Percentiles rank a stretch among this genome's conserved stretches.
Conservation (phyloP, 345 rosid species). For the Salix dunnii region DNA sequence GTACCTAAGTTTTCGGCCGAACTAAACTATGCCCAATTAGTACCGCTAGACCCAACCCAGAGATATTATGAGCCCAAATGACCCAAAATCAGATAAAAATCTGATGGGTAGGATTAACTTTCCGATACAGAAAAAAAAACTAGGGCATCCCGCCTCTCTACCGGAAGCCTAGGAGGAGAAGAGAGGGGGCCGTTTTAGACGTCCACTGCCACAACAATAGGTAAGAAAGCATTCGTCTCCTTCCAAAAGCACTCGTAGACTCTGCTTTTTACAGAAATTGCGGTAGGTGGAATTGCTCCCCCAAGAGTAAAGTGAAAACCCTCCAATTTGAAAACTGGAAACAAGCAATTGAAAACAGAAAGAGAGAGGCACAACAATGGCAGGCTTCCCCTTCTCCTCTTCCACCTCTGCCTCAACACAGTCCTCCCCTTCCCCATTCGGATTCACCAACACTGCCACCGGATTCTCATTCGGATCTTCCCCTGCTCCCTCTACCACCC, state of each 20-base stretch:
- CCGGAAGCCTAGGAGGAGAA: neutral
- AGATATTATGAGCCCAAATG: neutral
- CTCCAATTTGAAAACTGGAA: neutral
- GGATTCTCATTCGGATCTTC: slow-evolving; percentile 25
- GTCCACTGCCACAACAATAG: no score
- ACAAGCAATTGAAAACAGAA: neutral
- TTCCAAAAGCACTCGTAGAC: neutral
- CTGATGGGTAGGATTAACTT: neutral
- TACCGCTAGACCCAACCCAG: neutral
- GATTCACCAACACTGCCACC: slow-evolving; percentile 32
- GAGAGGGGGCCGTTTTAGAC: neutral
- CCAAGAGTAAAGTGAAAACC: neutral
- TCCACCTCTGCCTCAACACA: slow-evolving; percentile 1
- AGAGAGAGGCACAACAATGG: slow-evolving; percentile 17
- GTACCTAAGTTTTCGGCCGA: no score
- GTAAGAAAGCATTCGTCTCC: neutral
- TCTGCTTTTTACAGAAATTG: neutral
- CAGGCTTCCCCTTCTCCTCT: slow-evolving; percentile 31
- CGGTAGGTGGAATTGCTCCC: no score
- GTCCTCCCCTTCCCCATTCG: slow-evolving; percentile 28
- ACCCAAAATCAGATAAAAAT: neutral
- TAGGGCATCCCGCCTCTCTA: neutral
- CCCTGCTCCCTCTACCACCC: slow-evolving; percentile 24
- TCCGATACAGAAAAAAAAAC: neutral
- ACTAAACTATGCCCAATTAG: neutral